These are phyloP conservation scores for Chlorella variabilis DNA, from an alignment of 163 green algal species.

Conservation along the genomic window DNA sequence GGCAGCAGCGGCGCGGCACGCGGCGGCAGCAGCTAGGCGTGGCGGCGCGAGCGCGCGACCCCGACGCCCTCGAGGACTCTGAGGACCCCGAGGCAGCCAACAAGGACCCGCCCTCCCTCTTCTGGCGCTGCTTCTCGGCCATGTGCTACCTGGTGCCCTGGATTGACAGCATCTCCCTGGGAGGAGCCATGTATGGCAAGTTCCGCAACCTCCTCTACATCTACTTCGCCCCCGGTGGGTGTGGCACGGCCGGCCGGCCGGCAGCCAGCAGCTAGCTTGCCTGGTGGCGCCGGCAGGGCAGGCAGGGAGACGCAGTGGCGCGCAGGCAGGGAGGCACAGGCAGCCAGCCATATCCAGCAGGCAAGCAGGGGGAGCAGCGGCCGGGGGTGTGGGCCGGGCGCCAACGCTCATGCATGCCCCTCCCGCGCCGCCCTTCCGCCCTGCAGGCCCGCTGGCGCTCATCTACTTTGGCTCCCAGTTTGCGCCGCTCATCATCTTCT, in stretches of 20 bases:
- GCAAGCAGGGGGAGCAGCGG: too few species aligned
- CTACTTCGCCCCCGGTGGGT: constrained; percentile 61
- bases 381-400: too few species aligned
- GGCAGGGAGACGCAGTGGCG: too few species aligned
- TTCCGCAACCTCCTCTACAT: constrained; percentile 62
- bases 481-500: constrained; percentile 86
- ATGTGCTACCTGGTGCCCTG: constrained; percentile 79
- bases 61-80: constrained; percentile 24
- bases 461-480: constrained; percentile 83
- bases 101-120: constrained; percentile 52
- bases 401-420: too few species aligned
- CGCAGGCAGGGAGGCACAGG: too few species aligned
- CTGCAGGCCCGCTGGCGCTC: constrained; percentile 59
- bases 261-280: neutral
- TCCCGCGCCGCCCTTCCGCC: too few species aligned
- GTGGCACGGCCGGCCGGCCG: too few species aligned
- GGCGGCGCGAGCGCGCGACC: constrained; percentile 35
- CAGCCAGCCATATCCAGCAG: too few species aligned
- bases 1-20: constrained; percentile 27
- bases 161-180: constrained; percentile 69
- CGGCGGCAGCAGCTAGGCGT: constrained; percentile 36
- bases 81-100: constrained; percentile 22
- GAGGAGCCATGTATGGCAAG: constrained; percentile 57
- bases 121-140: constrained; percentile 62
- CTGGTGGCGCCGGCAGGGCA: too few species aligned